These are phyloP conservation scores for Penicillium pancosmium DNA, from an alignment of 495 filamentous ascomycete genomes.

Conservation along the genomic window DNA sequence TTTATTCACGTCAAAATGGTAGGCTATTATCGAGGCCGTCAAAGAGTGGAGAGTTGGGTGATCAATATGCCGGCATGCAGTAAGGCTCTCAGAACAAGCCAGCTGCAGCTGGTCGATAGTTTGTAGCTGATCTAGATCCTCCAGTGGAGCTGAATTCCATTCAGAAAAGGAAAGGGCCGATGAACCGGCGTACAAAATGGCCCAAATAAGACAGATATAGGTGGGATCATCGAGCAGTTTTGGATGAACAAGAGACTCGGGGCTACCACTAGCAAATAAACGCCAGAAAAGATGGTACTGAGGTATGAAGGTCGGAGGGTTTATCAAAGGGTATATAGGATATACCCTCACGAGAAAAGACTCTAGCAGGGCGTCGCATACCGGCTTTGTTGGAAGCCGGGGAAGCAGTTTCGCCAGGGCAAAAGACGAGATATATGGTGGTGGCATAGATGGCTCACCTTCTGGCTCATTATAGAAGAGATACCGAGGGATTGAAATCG, in stretches of 20 bases:
- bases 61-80: conserved; percentile 15
- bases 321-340: conserved; percentile 21
- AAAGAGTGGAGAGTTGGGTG: conserved; percentile 29
- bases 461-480: not conserved
- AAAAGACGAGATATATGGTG: conserved; percentile 8
- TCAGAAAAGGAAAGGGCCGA: conserved; percentile 7
- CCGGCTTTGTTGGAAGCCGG: conserved; percentile 7
- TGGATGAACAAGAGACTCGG: not conserved
- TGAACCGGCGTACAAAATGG: conserved; percentile 19
- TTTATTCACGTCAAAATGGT: conserved; percentile 5
- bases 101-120: conserved; percentile 10
- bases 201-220: conserved; percentile 23
- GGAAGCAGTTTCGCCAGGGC: conserved; percentile 5
- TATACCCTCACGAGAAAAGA: conserved; percentile 17
- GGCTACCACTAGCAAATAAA: conserved; percentile 12
- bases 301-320: conserved; percentile 12
- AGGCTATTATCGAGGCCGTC: conserved; percentile 13
- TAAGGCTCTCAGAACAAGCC: conserved; percentile 14
- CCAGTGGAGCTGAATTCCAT: conserved; percentile 12
- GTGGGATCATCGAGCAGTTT: conserved; percentile 23
- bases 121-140: not conserved
- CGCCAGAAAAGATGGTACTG: conserved; percentile 25
- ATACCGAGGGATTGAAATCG: not conserved
- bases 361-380: conserved; percentile 12
- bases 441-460: not conserved